Evolutionary conservation across 2,329 filamentous ascomycete genomes (phyloP).

Genomic region (Didymosphaeria variabile): DNA sequence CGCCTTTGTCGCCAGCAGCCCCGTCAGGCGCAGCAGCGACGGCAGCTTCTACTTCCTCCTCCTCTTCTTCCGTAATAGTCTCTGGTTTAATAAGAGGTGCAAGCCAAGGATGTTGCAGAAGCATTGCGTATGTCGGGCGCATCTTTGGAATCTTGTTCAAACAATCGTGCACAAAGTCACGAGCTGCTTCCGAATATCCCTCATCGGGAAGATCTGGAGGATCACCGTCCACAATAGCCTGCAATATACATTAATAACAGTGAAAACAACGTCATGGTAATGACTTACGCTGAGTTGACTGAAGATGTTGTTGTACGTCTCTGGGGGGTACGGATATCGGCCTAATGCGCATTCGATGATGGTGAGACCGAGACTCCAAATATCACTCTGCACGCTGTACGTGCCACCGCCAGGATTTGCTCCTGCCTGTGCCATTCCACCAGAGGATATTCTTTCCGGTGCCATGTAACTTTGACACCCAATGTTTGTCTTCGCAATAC

Average conservation of each 20-base stretch:
- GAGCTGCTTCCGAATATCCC: conserved; percentile 80
- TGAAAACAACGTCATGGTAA: neutral
- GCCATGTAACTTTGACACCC: conserved; percentile 99
- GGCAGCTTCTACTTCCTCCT: conserved; percentile 63
- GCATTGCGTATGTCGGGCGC: conserved; percentile 91
- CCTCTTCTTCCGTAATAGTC: conserved; percentile 75
- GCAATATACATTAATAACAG: conserved; percentile 11
- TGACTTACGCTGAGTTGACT: conserved; percentile 88
- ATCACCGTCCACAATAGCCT: conserved; percentile 99
- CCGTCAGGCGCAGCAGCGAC: conserved; percentile 54
- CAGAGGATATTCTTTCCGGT: conserved; percentile 90
- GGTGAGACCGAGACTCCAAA: conserved; percentile 94
- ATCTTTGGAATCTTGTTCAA: conserved; percentile 92
- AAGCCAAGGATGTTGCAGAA: conserved; percentile 91
- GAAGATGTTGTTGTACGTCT: conserved; percentile 98
- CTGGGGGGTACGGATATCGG: conserved; percentile 93
- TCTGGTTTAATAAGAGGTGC: conserved; percentile 76
- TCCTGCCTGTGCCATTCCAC: conserved; percentile 76
- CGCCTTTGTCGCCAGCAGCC: conserved; percentile 42
- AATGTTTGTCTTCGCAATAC: conserved; percentile 98
- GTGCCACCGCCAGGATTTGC: conserved; percentile 78
- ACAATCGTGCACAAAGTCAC: conserved; percentile 87
- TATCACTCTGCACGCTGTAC: conserved; percentile 97
- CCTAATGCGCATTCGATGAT: conserved; percentile 97
- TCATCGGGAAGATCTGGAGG: conserved; percentile 84